Evolutionary conservation across 1,284 basidiomycete species (phyloP).

Genomic region (Ganoderma lingzhi): DNA sequence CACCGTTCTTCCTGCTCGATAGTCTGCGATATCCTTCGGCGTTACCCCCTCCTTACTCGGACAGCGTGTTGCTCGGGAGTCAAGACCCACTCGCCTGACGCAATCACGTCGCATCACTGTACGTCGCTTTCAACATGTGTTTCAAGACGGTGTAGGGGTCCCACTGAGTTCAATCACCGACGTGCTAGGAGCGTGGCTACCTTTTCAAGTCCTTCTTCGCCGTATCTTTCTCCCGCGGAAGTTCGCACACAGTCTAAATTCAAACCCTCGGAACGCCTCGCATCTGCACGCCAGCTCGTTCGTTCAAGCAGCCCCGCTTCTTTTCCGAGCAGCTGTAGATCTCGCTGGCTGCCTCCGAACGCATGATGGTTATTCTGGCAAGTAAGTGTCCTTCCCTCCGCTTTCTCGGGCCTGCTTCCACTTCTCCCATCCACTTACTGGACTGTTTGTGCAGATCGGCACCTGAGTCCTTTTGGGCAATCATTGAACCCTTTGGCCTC

Average conservation of each 20-base stretch:
- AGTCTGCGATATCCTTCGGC: conserved; percentile 16
- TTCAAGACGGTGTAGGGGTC: neutral
- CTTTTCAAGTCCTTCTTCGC: neutral
- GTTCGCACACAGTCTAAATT: conserved; percentile 9
- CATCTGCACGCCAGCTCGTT: conserved; percentile 2
- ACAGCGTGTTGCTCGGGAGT: conserved; percentile 16
- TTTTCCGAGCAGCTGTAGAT: conserved; percentile 20
- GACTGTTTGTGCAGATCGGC: conserved; percentile 16
- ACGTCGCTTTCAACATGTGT: conserved; percentile 1
- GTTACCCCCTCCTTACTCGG: conserved; percentile 5
- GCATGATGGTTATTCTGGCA: conserved; percentile 28
- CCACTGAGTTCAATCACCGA: conserved; percentile 2
- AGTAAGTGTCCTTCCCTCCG: conserved; percentile 24
- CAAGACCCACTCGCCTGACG: neutral
- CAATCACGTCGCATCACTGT: conserved; percentile 5
- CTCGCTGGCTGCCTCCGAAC: conserved; percentile 9
- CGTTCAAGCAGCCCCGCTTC: conserved; percentile 7
- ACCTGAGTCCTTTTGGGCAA: conserved; percentile 14
- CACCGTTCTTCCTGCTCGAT: conserved; percentile 1
- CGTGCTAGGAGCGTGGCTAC: conserved; percentile 9
- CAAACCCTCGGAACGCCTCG: conserved; percentile 17
- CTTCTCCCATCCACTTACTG: conserved; percentile 11
- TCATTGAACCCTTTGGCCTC: conserved; percentile 19
- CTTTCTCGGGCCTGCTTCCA: conserved; percentile 10
- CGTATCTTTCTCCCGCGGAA: conserved; percentile 12